Percentiles rank a stretch among this genome's conserved stretches.
phyloP scores from a whole-genome alignment of 2,329 filamentous ascomycete species.

The Neofusicoccum kwambonambiense region DNA sequence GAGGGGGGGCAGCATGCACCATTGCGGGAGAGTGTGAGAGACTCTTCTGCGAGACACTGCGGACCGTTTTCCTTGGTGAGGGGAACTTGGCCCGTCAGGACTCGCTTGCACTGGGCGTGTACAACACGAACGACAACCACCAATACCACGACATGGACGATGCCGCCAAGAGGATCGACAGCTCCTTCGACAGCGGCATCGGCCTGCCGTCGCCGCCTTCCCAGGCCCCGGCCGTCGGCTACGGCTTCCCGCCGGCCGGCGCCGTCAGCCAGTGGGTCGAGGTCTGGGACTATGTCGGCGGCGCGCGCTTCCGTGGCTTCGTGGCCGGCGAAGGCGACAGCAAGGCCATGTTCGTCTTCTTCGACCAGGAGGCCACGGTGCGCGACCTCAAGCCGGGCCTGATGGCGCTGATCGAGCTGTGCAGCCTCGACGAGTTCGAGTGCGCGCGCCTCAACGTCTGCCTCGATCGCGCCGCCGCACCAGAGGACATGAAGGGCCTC shows the following conservation, averaged over 20 bases:
- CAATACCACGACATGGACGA: slow-evolving; percentile 23
- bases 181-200: slow-evolving; percentile 26
- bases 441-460: slow-evolving; percentile 79
- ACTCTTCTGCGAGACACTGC: slow-evolving; percentile 98
- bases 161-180: slow-evolving; percentile 67
- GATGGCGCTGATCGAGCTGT: slow-evolving; percentile 87
- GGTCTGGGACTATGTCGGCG: slow-evolving; percentile 82
- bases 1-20: slow-evolving; percentile 90
- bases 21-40: slow-evolving; percentile 99
- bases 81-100: slow-evolving; percentile 71
- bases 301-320: slow-evolving; percentile 83
- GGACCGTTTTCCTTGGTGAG: slow-evolving; percentile 94
- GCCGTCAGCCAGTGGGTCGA: slow-evolving; percentile 66
- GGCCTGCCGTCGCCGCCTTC: slow-evolving; percentile 34
- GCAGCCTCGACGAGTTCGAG: slow-evolving; percentile 66
- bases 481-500: slow-evolving; percentile 63
- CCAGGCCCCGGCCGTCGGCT: slow-evolving; percentile 25
- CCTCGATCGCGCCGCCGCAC: slow-evolving; percentile 66
- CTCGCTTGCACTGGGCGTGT: slow-evolving; percentile 84
- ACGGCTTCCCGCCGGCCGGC: slow-evolving; percentile 17
- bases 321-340: slow-evolving; percentile 68
- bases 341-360: slow-evolving; percentile 83
- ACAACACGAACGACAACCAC: slow-evolving; percentile 29
- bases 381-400: slow-evolving; percentile 84
- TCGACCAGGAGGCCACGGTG: slow-evolving; percentile 69